Evolutionary conservation across 352 stramenopile species (phyloP).

Genomic region (Phytopythium litorale): DNA sequence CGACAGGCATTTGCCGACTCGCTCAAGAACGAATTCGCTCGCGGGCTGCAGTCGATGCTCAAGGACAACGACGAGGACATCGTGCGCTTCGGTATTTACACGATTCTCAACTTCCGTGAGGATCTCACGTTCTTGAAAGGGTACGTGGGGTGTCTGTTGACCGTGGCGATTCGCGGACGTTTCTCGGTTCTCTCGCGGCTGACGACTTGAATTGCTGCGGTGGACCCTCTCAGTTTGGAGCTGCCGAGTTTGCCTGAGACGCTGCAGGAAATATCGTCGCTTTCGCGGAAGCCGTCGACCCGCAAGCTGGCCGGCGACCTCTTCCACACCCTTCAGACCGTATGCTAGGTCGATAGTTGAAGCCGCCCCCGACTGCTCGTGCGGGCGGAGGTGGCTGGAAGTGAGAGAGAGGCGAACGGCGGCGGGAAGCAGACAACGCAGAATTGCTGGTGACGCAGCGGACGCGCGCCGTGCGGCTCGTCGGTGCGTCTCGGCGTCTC

Average conservation of each 20-base stretch:
- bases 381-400: constrained; percentile 1
- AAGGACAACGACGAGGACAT: constrained; percentile 71
- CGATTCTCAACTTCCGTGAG: constrained; percentile 63
- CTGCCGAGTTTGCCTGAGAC: constrained; percentile 56
- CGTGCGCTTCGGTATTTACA: constrained; percentile 68
- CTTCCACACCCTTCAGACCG: constrained; percentile 52
- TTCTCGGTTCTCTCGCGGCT: not conserved
- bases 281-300: constrained; percentile 63
- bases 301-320: constrained; percentile 69
- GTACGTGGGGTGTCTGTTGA: constrained; percentile 18
- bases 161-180: not conserved
- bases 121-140: constrained; percentile 40
- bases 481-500: not conserved
- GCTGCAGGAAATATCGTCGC: constrained; percentile 46
- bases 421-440: constrained; percentile 2
- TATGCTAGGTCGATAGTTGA: constrained; percentile 31
- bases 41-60: constrained; percentile 54
- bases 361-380: constrained; percentile 3
- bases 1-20: constrained; percentile 34
- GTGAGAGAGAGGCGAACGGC: constrained; percentile 5
- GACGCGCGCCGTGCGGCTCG: not conserved
- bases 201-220: constrained; percentile 3
- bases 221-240: constrained; percentile 31
- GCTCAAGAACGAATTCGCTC: constrained; percentile 50
- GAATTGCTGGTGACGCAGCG: not conserved